These are phyloP conservation scores for Kokia cookei DNA, from an alignment of 441 rosid species.

Conservation along the genomic window DNA sequence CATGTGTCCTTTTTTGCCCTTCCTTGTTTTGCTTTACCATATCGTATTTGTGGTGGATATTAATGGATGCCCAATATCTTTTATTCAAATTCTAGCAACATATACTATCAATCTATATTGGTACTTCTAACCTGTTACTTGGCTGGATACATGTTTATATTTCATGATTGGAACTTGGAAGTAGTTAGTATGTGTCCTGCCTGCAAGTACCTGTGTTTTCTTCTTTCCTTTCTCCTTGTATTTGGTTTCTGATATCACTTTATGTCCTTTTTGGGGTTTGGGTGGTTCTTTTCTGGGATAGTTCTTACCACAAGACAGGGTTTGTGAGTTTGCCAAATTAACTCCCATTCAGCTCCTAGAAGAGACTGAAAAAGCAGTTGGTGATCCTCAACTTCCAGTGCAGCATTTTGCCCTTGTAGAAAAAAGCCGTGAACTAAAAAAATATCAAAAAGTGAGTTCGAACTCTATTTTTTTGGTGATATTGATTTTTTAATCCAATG, in stretches of 20 bases:
- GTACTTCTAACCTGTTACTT: not conserved
- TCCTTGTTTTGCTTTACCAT: not conserved
- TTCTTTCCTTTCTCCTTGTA: not conserved
- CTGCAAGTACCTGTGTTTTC: not conserved
- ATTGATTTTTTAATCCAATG: not conserved
- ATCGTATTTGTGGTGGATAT: not conserved
- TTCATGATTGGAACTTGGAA: not conserved
- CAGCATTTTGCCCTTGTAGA: slow-evolving; percentile 72
- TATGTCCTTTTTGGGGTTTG: not conserved
- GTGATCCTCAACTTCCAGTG: slow-evolving; percentile 88
- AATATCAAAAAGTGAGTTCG: slow-evolving; percentile 47
- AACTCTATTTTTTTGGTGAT: not conserved
- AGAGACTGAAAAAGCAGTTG: slow-evolving; percentile 98
- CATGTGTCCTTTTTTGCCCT: not conserved
- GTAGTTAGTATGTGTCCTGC: not conserved
- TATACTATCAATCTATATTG: not conserved
- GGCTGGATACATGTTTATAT: not conserved
- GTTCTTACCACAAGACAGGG: slow-evolving; percentile 95
- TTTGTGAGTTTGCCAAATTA: slow-evolving; percentile 90
- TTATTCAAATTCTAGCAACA: not conserved
- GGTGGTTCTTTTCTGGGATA: slow-evolving; percentile 11
- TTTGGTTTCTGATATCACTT: not conserved
- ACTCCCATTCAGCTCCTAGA: slow-evolving; percentile 92
- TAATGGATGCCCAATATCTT: not conserved
- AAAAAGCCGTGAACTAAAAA: slow-evolving; percentile 69